These are phyloP conservation scores for Brassica rapa DNA, from an alignment of 345 rosid species.

Conservation along the genomic window DNA sequence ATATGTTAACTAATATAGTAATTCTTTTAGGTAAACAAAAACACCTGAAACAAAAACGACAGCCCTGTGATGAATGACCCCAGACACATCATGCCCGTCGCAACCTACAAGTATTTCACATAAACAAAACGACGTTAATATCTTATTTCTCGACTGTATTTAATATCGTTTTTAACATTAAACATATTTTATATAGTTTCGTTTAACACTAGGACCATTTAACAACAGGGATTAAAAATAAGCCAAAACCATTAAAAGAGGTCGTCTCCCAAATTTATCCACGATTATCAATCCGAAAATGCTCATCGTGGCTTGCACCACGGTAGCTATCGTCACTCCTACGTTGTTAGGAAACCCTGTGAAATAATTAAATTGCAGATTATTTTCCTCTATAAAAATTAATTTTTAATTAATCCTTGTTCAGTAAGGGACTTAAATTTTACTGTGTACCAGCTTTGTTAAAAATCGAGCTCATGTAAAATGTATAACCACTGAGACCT, in stretches of 20 bases:
- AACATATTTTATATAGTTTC: not conserved
- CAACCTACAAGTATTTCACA: constrained; percentile 48
- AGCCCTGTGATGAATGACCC: constrained; percentile 66
- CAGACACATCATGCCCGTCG: constrained; percentile 75
- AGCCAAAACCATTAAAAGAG: constrained; percentile 60
- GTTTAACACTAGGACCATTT: not conserved
- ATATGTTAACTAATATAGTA: not conserved
- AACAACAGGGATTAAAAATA: not conserved
- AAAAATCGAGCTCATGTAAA: constrained; percentile 58
- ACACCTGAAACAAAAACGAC: constrained; percentile 69
- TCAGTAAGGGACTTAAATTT: not conserved
- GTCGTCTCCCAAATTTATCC: constrained; percentile 73
- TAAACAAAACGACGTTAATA: not conserved
- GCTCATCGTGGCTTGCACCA: constrained; percentile 61
- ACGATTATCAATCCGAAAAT: constrained; percentile 62
- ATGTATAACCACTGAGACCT: constrained; percentile 63
- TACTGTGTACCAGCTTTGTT: constrained; percentile 48
- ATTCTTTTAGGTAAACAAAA: not conserved
- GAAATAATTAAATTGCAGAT: not conserved
- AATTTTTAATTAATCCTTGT: not conserved
- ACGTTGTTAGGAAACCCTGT: constrained; percentile 34
- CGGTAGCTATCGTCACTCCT: constrained; percentile 21
- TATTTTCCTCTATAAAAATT: not conserved
- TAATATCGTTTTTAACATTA: not conserved
- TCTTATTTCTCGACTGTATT: not conserved